A percentile compares a stretch with the other conserved stretches of the same genome.
phyloP scores from a whole-genome alignment of 768 basidiomycete species.

The Lactarius psammicola region DNA sequence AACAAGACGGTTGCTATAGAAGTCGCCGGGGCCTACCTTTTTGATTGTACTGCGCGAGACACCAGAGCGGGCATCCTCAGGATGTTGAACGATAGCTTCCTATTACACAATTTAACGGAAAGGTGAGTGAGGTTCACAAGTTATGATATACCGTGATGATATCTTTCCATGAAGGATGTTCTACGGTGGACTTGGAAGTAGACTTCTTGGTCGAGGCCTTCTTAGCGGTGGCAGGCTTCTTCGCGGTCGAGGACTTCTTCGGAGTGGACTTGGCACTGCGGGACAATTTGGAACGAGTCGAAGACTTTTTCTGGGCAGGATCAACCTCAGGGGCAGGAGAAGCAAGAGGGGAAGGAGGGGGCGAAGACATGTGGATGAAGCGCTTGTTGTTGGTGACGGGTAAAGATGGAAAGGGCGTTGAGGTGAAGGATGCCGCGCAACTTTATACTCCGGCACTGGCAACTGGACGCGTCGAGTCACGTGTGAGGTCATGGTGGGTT shows the following conservation, averaged over 20 bases:
- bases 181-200: slow-evolving; percentile 20
- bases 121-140: not conserved
- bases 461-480: slow-evolving; percentile 28
- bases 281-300: slow-evolving; percentile 20
- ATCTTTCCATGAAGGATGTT: slow-evolving; percentile 41
- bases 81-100: slow-evolving; percentile 71
- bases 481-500: slow-evolving; percentile 20
- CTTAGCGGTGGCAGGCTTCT: slow-evolving; percentile 22
- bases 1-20: not conserved
- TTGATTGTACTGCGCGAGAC: slow-evolving; percentile 79
- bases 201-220: slow-evolving; percentile 28
- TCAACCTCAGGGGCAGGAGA: slow-evolving; percentile 15
- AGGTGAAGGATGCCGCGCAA: slow-evolving; percentile 10
- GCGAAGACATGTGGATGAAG: slow-evolving; percentile 22
- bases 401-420: slow-evolving; percentile 18
- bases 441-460: slow-evolving; percentile 27
- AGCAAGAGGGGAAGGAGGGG: slow-evolving; percentile 24
- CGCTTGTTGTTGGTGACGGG: not conserved
- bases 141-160: slow-evolving; percentile 37
- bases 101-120: slow-evolving; percentile 32
- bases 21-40: slow-evolving; percentile 36
- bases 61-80: slow-evolving; percentile 64
- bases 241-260: slow-evolving; percentile 27
- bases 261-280: slow-evolving; percentile 22
- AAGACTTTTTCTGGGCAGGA: slow-evolving; percentile 15